Base-by-base conservation (phyloP, 2,329 filamentous ascomycete genomes). In the Colletotrichum shisoi region DNA sequence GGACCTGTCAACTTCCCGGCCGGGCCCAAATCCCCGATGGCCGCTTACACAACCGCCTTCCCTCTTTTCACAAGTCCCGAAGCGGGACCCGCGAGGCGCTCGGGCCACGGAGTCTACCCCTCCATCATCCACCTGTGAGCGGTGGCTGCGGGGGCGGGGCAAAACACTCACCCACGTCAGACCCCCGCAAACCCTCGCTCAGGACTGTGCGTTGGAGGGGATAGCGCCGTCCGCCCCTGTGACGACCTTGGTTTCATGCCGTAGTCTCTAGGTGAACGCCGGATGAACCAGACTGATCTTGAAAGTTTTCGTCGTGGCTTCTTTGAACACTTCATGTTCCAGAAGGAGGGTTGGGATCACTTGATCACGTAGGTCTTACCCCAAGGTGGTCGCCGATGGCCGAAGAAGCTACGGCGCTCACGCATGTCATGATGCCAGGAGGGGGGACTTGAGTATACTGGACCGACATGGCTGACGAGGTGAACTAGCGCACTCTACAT, bases 291-390 rank as follows among this genome's bases (percentile, higher is more conserved):
- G 12, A 24, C 53, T 57, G 40, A 7, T 17, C n/a, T 31, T 3
- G 11, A 13, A 48, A 9, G 12, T 57, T 15, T 13, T 11, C 24
- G 46, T 51, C 31, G 24, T 9, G 27, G 31, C 31, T 9, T 34
- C 8, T 34, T n/a, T 46, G 3, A 54, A 24, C 92, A 95, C 77
- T 95, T 95, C 73, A 95, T 96, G 91, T 93, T 96, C 79, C 87
- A 89, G 75, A 93, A 92, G 81, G 77, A 83, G 40, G 91, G 91
- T 0, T 93, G 86, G 80, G 92, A 96, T 80, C 86, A 90, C 75
- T 78, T 96, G 72, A 90, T 95, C 74, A 96, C 92, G 91, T 94
- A 82, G 70, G 89, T 88, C 37, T 31, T 21, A 9, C 6, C 3
- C 5, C 19, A 34, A 34, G 8, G 31, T 34, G 31, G 31, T 34